phyloP scores from a whole-genome alignment of 192 early-diverging fungal species.

The Thoreauomyces humboldtii region DNA sequence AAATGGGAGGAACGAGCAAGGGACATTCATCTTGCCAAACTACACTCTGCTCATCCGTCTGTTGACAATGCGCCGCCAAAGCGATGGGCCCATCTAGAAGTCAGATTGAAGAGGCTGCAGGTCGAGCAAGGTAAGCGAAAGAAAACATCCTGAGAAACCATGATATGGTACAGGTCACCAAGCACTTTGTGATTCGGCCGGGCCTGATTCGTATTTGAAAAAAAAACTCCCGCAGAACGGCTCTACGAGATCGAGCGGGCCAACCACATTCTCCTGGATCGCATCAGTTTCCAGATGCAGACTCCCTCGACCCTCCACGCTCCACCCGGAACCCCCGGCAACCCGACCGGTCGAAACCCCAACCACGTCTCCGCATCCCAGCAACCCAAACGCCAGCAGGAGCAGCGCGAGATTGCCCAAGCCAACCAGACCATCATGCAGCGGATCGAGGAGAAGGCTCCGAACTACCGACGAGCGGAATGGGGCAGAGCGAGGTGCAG shows the following conservation, averaged over 20 bases:
- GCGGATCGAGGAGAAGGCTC: slow-evolving; percentile 46
- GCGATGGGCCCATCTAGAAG: slow-evolving; percentile 48
- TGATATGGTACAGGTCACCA: background rate
- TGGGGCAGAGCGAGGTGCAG: slow-evolving; percentile 39
- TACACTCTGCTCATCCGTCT: slow-evolving; percentile 35
- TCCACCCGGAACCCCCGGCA: background rate
- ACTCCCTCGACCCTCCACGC: background rate
- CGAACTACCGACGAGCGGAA: slow-evolving; percentile 41
- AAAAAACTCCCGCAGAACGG: slow-evolving; percentile 34
- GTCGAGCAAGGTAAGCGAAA: slow-evolving; percentile 47
- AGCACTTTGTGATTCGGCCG: background rate
- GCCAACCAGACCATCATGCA: slow-evolving; percentile 44
- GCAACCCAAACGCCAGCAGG: slow-evolving; percentile 20
- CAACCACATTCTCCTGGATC: slow-evolving; percentile 50
- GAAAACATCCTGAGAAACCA: background rate
- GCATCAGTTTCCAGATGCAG: slow-evolving; percentile 43
- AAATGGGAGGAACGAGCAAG: slow-evolving; percentile 41
- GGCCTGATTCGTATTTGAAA: no score
- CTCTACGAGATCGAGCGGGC: slow-evolving; percentile 44
- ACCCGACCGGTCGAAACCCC: background rate
- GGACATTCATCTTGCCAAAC: slow-evolving; percentile 34
- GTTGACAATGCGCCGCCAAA: slow-evolving; percentile 47
- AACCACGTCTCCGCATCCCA: background rate
- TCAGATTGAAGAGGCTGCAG: slow-evolving; percentile 43
- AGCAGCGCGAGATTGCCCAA: slow-evolving; percentile 23